phyloP scores from a whole-genome alignment of 306 rosid genomes.

The Cucurbita ficifolia region DNA sequence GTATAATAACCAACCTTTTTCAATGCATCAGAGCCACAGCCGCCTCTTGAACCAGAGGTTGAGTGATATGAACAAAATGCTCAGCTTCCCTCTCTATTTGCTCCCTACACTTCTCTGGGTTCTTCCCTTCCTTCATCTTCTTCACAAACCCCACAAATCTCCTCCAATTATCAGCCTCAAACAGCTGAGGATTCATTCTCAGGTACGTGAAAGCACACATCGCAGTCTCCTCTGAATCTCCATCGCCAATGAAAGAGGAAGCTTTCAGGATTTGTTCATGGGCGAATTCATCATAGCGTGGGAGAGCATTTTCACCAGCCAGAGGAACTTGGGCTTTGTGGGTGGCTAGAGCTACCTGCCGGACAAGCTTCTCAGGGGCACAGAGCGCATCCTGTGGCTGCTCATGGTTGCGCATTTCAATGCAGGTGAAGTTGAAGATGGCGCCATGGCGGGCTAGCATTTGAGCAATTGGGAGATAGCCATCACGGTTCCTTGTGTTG shows the following conservation, averaged over 20 bases:
- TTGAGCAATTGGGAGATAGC: slow-evolving; percentile 79
- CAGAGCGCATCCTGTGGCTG: slow-evolving; percentile 88
- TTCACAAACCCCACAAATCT: slow-evolving; percentile 76
- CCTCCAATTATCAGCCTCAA: slow-evolving; percentile 73
- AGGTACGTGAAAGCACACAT: slow-evolving; percentile 91
- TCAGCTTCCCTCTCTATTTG: slow-evolving; percentile 86
- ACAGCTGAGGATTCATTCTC: slow-evolving; percentile 75
- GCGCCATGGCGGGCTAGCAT: slow-evolving; percentile 93
- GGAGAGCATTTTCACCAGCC: slow-evolving; percentile 87
- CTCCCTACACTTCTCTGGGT: slow-evolving; percentile 49
- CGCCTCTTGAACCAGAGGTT: slow-evolving; percentile 74
- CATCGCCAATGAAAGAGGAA: slow-evolving; percentile 37
- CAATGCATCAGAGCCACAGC: slow-evolving; percentile 47
- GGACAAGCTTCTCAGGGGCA: slow-evolving; percentile 76
- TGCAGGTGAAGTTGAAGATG: slow-evolving; percentile 81
- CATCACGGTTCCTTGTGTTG: slow-evolving; percentile 69
- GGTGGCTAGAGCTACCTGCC: slow-evolving; percentile 71
- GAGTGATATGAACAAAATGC: slow-evolving; percentile 59
- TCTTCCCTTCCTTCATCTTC: slow-evolving; percentile 80
- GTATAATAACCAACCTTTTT: background rate
- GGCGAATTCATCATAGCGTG: slow-evolving; percentile 51
- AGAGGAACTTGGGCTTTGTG: slow-evolving; percentile 54
- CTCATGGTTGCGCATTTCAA: slow-evolving; percentile 88
- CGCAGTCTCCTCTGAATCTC: slow-evolving; percentile 16
- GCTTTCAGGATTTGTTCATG: slow-evolving; percentile 62